These are phyloP conservation scores for Cystobasidium ongulense DNA, from an alignment of 768 basidiomycete genomes.

Conservation along the genomic window DNA sequence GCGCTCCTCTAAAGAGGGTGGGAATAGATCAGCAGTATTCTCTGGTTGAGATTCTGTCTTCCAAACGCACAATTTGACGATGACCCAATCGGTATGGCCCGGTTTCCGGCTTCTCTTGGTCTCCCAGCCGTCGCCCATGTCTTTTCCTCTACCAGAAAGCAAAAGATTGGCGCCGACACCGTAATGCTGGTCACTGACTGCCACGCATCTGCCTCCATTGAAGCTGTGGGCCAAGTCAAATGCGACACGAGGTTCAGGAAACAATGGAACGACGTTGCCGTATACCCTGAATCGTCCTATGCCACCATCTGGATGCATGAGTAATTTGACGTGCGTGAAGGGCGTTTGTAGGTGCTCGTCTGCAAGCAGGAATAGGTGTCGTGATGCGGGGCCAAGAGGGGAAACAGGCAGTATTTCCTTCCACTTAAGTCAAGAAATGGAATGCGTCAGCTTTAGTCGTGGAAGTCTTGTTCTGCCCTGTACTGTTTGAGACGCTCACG, in stretches of 20 bases:
- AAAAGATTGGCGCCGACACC: constrained; percentile 84
- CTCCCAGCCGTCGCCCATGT: constrained; percentile 98
- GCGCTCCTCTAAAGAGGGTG: constrained; percentile 54
- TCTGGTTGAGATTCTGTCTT: no score
- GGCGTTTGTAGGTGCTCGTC: constrained; percentile 48
- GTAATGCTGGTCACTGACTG: constrained; percentile 88
- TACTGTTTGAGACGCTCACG: neutral
- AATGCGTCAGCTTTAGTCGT: neutral
- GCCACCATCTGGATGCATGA: constrained; percentile 95
- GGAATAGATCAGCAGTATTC: neutral
- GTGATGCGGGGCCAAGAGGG: constrained; percentile 69
- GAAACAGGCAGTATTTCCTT: constrained; percentile 65
- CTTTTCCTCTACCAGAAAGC: constrained; percentile 69
- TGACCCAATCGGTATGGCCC: constrained; percentile 82
- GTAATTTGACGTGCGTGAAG: constrained; percentile 72
- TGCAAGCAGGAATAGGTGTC: constrained; percentile 74
- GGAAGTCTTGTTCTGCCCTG: neutral
- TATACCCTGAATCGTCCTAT: constrained; percentile 91
- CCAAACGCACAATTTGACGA: constrained; percentile 69
- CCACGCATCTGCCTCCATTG: constrained; percentile 73
- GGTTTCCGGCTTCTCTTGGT: constrained; percentile 72
- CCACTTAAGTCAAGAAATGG: constrained; percentile 53
- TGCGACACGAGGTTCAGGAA: constrained; percentile 35
- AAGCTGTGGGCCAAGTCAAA: constrained; percentile 89
- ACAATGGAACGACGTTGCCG: constrained; percentile 54